A percentile compares a stretch with the other conserved stretches of the same genome.
These are phyloP conservation scores for Globisporangium iwayamae DNA, from an alignment of 352 stramenopile species.

Conservation along the genomic window DNA sequence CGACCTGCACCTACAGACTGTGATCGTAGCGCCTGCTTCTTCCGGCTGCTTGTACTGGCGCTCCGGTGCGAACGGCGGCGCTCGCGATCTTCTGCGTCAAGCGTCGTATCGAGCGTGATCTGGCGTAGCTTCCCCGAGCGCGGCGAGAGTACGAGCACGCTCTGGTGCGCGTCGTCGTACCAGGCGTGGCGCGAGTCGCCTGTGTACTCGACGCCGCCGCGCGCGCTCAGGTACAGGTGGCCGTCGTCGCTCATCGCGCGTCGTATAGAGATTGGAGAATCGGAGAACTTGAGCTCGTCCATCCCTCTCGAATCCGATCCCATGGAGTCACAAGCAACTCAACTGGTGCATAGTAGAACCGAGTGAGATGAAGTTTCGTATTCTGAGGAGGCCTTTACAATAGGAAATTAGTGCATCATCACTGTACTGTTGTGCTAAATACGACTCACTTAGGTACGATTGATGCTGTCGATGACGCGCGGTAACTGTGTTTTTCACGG, in stretches of 20 bases:
- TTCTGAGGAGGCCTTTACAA: too few species aligned
- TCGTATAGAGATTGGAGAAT: too few species aligned
- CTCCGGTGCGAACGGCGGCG: not conserved
- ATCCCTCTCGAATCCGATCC: too few species aligned
- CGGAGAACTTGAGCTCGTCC: too few species aligned
- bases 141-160: constrained; percentile 44
- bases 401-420: too few species aligned
- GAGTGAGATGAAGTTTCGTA: too few species aligned
- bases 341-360: too few species aligned
- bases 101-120: constrained; percentile 36
- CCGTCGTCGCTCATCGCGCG: constrained; percentile 30
- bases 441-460: constrained; percentile 1
- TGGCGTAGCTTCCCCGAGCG: constrained; percentile 32
- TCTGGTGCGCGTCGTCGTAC: constrained; percentile 55
- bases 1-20: not conserved
- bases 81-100: not conserved
- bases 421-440: not conserved
- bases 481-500: not conserved
- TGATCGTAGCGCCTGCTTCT: not conserved
- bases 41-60: too few species aligned
- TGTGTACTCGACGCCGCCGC: constrained; percentile 40
- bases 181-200: constrained; percentile 32
- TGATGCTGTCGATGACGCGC: not conserved
- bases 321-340: too few species aligned
- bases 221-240: constrained; percentile 55